Conservation (phyloP, 1,284 basidiomycete genomes). For the Jaminaea rosea region DNA sequence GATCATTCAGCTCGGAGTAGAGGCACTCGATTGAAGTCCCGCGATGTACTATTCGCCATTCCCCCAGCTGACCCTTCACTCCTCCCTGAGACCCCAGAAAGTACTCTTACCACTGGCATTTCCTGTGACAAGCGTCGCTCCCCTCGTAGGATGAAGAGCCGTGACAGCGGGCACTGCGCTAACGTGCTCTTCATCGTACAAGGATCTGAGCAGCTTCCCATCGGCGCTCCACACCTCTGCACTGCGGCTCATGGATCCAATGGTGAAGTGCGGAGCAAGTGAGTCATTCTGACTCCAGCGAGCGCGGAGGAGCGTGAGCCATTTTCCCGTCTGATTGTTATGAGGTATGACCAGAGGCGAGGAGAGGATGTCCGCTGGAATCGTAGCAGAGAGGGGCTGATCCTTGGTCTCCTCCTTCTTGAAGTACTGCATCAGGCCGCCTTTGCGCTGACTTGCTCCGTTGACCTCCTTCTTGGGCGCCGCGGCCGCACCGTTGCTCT, state of each 20-base stretch:
- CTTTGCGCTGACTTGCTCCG: too few species aligned
- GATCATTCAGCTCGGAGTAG: too few species aligned
- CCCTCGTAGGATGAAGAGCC: slow-evolving; percentile 27
- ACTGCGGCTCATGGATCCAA: slow-evolving; percentile 39
- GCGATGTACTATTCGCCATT: too few species aligned
- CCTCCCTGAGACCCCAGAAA: slow-evolving; percentile 3
- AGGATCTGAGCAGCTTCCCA: slow-evolving; percentile 25
- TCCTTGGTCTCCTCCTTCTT: slow-evolving; percentile 13
- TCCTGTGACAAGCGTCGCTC: slow-evolving; percentile 1
- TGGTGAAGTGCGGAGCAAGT: slow-evolving; percentile 5
- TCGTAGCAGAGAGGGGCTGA: too few species aligned
- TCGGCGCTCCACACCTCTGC: slow-evolving; percentile 35
- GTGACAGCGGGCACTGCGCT: slow-evolving; percentile 44
- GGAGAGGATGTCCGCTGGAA: slow-evolving; percentile 22
- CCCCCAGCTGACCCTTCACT: too few species aligned
- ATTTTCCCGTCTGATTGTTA: slow-evolving; percentile 46
- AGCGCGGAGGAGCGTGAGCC: slow-evolving; percentile 44
- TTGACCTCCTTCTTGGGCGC: too few species aligned
- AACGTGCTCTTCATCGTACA: slow-evolving; percentile 38
- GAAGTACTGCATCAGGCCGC: slow-evolving; percentile 10
- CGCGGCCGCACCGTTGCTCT: neutral
- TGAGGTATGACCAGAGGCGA: slow-evolving; percentile 24
- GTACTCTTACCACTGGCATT: slow-evolving; percentile 7
- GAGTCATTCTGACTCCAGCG: slow-evolving; percentile 10
- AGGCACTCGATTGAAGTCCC: too few species aligned